Evolutionary conservation across 139 green algal species (phyloP).

Genomic region (Microglena sp.): DNA sequence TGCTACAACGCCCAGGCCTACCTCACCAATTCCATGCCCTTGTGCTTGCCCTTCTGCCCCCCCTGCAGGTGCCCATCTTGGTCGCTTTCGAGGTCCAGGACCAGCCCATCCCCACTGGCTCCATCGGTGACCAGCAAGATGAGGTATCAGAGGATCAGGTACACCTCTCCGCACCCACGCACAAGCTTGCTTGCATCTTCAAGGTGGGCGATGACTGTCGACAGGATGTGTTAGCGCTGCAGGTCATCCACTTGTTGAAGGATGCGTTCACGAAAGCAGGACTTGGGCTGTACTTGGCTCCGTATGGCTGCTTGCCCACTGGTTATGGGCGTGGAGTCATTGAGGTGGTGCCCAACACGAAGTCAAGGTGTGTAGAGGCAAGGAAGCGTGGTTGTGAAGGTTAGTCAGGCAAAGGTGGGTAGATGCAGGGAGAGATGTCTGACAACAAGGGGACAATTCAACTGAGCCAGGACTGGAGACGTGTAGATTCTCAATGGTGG

Average conservation of each 20-base stretch:
- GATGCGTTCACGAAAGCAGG: conserved; percentile 56
- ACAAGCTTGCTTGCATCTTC: conserved; percentile 75
- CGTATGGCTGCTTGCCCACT: conserved; percentile 92
- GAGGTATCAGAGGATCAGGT: no score
- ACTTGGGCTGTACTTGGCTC: conserved; percentile 77
- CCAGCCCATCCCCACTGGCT: no score
- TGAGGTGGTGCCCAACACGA: conserved; percentile 83
- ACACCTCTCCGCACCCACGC: no score
- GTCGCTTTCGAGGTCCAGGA: conserved; percentile 74
- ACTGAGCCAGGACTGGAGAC: no score
- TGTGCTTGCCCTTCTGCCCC: no score
- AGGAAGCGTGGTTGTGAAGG: neutral
- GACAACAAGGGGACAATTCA: no score
- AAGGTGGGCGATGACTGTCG: conserved; percentile 92
- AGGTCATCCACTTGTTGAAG: conserved; percentile 72
- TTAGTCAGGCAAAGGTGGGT: no score
- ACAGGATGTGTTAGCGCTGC: conserved; percentile 94
- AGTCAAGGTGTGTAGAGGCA: conserved; percentile 36
- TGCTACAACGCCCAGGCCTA: no score
- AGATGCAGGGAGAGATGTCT: no score
- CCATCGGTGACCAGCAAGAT: no score
- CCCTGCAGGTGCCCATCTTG: conserved; percentile 90
- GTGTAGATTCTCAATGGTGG: no score
- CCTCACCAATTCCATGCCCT: no score
- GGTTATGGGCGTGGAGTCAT: conserved; percentile 94